phyloP scores from a whole-genome alignment of 2,329 filamentous ascomycete species.

The Scortechinia acanthostroma region DNA sequence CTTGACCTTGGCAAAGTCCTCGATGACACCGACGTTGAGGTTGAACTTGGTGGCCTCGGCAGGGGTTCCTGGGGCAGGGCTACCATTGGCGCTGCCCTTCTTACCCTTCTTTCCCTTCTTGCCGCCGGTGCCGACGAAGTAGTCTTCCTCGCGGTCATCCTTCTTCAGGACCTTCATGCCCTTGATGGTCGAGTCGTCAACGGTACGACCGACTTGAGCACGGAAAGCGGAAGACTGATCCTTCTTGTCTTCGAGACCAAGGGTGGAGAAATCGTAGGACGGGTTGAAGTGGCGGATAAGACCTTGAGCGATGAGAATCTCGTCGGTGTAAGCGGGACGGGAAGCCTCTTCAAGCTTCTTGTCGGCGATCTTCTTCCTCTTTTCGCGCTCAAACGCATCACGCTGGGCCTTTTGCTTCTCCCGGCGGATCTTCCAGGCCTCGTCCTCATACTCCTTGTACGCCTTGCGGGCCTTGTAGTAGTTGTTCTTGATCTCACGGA shows the following conservation, averaged over 20 bases:
- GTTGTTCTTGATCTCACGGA: slow-evolving; percentile 82
- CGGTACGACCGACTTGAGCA: slow-evolving; percentile 73
- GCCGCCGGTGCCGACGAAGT: slow-evolving; percentile 51
- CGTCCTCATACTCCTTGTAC: slow-evolving; percentile 75
- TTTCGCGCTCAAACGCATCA: slow-evolving; percentile 63
- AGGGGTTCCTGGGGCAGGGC: slow-evolving; percentile 33
- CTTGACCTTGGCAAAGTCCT: slow-evolving; percentile 77
- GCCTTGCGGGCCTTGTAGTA: slow-evolving; percentile 79
- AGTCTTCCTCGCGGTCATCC: slow-evolving; percentile 80
- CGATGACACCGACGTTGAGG: slow-evolving; percentile 83
- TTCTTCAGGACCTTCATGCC: slow-evolving; percentile 79
- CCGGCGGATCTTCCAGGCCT: slow-evolving; percentile 68
- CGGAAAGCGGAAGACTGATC: slow-evolving; percentile 46
- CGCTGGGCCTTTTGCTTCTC: slow-evolving; percentile 79
- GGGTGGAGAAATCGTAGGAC: slow-evolving; percentile 38
- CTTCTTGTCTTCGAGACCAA: slow-evolving; percentile 2
- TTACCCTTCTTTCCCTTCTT: slow-evolving; percentile 87
- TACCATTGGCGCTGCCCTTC: slow-evolving; percentile 51
- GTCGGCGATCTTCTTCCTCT: slow-evolving; percentile 70
- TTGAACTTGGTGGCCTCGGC: slow-evolving; percentile 51
- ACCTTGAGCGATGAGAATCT: slow-evolving; percentile 82
- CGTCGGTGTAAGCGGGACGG: slow-evolving; percentile 82
- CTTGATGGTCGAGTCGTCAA: slow-evolving; percentile 79
- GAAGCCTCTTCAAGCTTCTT: slow-evolving; percentile 74
- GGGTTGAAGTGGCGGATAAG: slow-evolving; percentile 90